A percentile compares a stretch with the other conserved stretches of the same genome.
These are phyloP conservation scores for Schizothecium vesticola DNA, from an alignment of 495 filamentous ascomycete genomes.

Conservation along the genomic window DNA sequence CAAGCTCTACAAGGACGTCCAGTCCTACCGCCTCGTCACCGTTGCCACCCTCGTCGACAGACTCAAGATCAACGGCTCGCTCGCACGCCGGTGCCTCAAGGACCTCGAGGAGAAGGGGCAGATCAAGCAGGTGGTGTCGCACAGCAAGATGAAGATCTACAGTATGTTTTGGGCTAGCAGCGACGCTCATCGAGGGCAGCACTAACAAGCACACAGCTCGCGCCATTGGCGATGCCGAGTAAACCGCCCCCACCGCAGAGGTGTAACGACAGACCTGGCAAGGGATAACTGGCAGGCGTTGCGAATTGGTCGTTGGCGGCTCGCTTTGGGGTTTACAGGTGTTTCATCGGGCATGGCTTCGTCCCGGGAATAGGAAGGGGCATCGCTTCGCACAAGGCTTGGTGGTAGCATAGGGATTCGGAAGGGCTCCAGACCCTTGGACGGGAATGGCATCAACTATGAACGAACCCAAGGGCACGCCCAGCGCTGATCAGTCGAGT, in stretches of 20 bases:
- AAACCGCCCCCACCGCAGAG: constrained; percentile 31
- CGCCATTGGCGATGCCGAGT: constrained; percentile 55
- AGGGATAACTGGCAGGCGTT: constrained; percentile 15
- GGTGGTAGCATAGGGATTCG: constrained; percentile 34
- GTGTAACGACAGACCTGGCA: constrained; percentile 27
- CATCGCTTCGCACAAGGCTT: constrained; percentile 22
- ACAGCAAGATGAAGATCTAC: constrained; percentile 98
- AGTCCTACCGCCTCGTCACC: constrained; percentile 99
- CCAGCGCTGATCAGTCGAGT: constrained; percentile 16
- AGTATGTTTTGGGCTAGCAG: constrained; percentile 55
- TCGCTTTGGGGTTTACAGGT: constrained; percentile 29
- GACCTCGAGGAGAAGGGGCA: constrained; percentile 96
- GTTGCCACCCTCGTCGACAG: constrained; percentile 97
- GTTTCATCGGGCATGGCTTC: constrained; percentile 29
- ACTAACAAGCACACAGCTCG: constrained; percentile 50
- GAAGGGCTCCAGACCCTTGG: constrained; percentile 38
- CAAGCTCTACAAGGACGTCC: constrained; percentile 97
- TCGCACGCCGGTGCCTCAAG: constrained; percentile 81
- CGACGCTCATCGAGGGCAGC: neutral
- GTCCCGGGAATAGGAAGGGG: constrained; percentile 26
- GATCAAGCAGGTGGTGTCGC: constrained; percentile 96
- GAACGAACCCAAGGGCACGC: constrained; percentile 17
- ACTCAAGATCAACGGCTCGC: constrained; percentile 98
- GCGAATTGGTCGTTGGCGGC: constrained; percentile 26
- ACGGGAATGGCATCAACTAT: constrained; percentile 34